Evolutionary conservation across 2,329 filamentous ascomycete genomes (phyloP), one percentile per base, ranked within the genome.

Genomic region (Sporothrix humicola): DNA sequence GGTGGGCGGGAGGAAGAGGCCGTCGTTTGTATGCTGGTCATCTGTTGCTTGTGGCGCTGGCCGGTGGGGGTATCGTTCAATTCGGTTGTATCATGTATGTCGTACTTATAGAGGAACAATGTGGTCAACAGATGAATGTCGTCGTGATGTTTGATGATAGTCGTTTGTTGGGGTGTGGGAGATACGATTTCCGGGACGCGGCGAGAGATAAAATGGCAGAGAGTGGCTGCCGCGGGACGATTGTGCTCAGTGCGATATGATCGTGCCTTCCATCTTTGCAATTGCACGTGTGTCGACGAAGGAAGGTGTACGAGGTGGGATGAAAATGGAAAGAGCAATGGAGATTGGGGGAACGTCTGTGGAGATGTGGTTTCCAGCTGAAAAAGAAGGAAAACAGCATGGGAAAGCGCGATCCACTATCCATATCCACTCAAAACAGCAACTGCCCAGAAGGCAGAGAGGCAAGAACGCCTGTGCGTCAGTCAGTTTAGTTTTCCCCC

Each of bases 391-490:
- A 17, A 63, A 37, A 37, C 31, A 37, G 31, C 31, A 56, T 56
- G 52, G 65, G 73, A 42, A 73, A 73, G 71, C 73, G 69, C 73
- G 71, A 71, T 73, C 71, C 58, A 37, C 31, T 37, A 37, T 37
- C 31, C 31, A 37, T 3, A 37, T 37, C 31, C 31, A 37, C 31
- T 37, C 20, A 12, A 66, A 48, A n/a, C 59, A 63, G 42, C 61
- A 26, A 26, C 52, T 26, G 52, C 20, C 7, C n/a, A 46, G 42
- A 48, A 66, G 61, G 61, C 61, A 65, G 61, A 42, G 46, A 9
- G 10, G n/a, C n/a, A 52, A 15, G 48, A 17, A n/a, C 46, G 10
- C 46, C 46, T 20, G n/a, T 54, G n/a, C 52, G 52, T 20, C 52
- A 13, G 48, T 52, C 23, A 56, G 20, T 56, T 15, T 20, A 9